These are phyloP conservation scores for Lactuca saligna DNA, from an alignment of 129 eudicot genomes.

Conservation along the genomic window DNA sequence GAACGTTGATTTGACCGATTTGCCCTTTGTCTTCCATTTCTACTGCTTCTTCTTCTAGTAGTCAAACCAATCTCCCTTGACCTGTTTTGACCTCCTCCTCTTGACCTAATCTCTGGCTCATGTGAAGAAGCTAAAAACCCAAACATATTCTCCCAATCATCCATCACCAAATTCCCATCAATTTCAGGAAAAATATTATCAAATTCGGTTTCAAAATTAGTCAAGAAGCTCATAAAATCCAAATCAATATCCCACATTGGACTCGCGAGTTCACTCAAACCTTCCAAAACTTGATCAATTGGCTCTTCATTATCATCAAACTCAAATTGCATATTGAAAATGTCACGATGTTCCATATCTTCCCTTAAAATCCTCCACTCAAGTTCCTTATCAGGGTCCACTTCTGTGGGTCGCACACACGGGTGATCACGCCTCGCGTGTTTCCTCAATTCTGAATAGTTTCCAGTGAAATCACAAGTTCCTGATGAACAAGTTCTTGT, in stretches of 20 bases:
- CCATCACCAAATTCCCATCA: not conserved
- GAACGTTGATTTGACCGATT: constrained; percentile 13
- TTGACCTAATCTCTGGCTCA: constrained; percentile 10
- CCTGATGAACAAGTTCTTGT: constrained; percentile 56
- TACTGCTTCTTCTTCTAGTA: constrained; percentile 20
- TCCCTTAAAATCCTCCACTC: constrained; percentile 44
- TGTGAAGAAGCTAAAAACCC: not conserved
- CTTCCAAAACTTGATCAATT: constrained; percentile 1
- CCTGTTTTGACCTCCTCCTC: constrained; percentile 8
- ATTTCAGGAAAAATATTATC: constrained; percentile 12
- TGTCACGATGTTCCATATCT: constrained; percentile 36
- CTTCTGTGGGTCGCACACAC: constrained; percentile 43
- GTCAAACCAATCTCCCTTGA: constrained; percentile 17
- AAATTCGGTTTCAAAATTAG: not conserved
- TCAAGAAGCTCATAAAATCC: constrained; percentile 5
- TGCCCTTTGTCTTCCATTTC: constrained; percentile 16
- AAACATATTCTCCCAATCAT: constrained; percentile 14
- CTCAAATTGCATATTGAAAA: constrained; percentile 34
- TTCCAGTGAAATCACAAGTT: constrained; percentile 50
- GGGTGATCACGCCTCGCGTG: constrained; percentile 61
- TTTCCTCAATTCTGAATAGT: constrained; percentile 45
- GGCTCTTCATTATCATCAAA: constrained; percentile 7
- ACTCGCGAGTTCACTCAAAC: constrained; percentile 8
- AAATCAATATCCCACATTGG: constrained; percentile 26
- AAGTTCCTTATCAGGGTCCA: constrained; percentile 40